Evolutionary conservation across 371 early-diverging fungal genomes (phyloP), one percentile per base, ranked within the genome.

Genomic region (Apophysomyces ossiformis): DNA sequence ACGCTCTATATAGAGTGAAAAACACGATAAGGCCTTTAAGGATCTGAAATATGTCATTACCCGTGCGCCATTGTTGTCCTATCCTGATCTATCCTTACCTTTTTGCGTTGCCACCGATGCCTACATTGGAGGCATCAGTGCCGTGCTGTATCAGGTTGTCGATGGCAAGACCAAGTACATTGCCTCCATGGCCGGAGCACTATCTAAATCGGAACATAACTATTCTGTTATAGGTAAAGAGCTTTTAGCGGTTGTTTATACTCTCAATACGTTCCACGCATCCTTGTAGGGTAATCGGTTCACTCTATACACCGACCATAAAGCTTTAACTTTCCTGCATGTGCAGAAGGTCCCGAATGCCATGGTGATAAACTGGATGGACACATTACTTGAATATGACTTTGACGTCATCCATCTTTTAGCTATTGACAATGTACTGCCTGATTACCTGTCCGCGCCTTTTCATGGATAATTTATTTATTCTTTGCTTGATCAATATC

Each of bases 21-120:
- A 26, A 26, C 32, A 26, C 2, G 32, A 26, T 26, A 26, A 26
- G 32, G 32, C 32, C 32, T 26, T 26, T 45, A 13, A 58, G 4
- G 36, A 3, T 1, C 26, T 67, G 0, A 67, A 67, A 35, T 5
- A 38, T 11, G 60, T 69, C 7, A 32, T 69, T 1, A 21, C 26
- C 13, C 26, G 56, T 15, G 38, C 18, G 21, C 21, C 56, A 15
- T 18, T 50, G 0, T 26, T 67, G 18, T 36, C 21, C 15, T 54
- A 41, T 13, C 70, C 78, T 1, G 66, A 80, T 18, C 63, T 70
- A 6, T 56, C 18, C 1, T 18, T 50, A 1, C 70, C 65, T 6
- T 76, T 78, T 43, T 68, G 62, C 18, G 54, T 80, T 1, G 74
- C 69, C 7, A 80, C 78, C 0, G 77, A 84, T 63, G 74, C 79